Conservation (phyloP, 164 flowering plant species). For the Saururus chinensis region DNA sequence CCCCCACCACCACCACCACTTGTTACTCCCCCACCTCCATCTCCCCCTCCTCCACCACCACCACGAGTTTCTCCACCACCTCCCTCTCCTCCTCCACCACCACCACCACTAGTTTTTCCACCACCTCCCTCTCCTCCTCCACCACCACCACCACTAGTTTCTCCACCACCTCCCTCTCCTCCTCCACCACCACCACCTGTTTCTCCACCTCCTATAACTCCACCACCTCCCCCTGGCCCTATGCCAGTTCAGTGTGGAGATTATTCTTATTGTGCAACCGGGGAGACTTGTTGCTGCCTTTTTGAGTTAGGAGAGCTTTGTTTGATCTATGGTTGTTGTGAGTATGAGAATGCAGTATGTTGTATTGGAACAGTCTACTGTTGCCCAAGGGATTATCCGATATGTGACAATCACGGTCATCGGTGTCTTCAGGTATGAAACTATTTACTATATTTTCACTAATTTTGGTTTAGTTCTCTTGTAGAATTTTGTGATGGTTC, state of each 20-base stretch:
- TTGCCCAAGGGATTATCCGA: slow-evolving; percentile 73
- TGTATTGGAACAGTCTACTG: slow-evolving; percentile 51
- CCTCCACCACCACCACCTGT: too few species aligned
- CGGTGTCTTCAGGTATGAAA: slow-evolving; percentile 54
- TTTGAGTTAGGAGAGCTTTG: slow-evolving; percentile 31
- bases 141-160: too few species aligned
- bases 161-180: too few species aligned
- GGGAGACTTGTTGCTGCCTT: slow-evolving; percentile 65
- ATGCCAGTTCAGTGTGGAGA: slow-evolving; percentile 59
- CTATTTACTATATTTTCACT: background rate
- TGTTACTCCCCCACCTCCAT: too few species aligned
- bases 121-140: too few species aligned
- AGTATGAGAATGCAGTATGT: slow-evolving; percentile 60
- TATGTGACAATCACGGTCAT: slow-evolving; percentile 54
- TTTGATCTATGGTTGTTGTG: slow-evolving; percentile 56
- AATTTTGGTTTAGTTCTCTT: background rate
- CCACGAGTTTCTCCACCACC: too few species aligned
- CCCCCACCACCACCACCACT: too few species aligned
- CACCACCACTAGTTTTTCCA: too few species aligned
- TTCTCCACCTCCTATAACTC: background rate
- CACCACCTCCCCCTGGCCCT: slow-evolving; percentile 14
- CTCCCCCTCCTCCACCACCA: too few species aligned
- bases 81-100: too few species aligned
- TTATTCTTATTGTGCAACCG: slow-evolving; percentile 42
- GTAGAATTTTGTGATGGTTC: background rate